Base-by-base conservation (phyloP, 2,329 filamentous ascomycete genomes). In the Thelonectria olida region DNA sequence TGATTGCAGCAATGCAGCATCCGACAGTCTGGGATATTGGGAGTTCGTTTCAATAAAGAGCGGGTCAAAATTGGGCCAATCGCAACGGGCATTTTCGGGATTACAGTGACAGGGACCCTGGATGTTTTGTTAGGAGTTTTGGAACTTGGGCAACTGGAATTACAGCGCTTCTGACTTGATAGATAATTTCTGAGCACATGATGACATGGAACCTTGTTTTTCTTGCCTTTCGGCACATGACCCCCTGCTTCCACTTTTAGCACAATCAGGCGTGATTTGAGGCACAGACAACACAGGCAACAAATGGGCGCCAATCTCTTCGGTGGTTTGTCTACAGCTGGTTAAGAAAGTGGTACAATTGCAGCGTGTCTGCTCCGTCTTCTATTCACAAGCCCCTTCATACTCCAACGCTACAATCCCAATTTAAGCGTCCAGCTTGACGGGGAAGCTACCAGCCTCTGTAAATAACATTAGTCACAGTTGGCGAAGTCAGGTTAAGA, bases 391-490 rank as follows among this genome's bases (percentile, higher is more conserved):
- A 47, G 57, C 64, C 61, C 65, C 63, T 65, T 65, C 60, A 48
- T 69, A 59, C 66, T 67, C 63, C 66, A 63, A 62, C 53, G 64
- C 56, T 68, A 63, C 65, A 55, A n/a, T 49, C 54, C 58, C 62
- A 67, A 56, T 67, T 77, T 85, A 88, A 76, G 80, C 81, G 74
- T 91, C 88, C 72, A 91, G 80, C 73, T 86, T 86, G 71, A 80
- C 85, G 47, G 89, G 89, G 82, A 91, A 91, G 75, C 84, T 90
- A 74, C 88, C 89, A 71, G 84, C 83, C 78, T 89, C 89, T 90
- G 75, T 65, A 19, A 15, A n/a, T 50, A 62, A 23, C 56, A 49
- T 76, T 69, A 75, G 75, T 74, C 67, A 72, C 66, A 58, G 65
- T 62, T 62, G 17, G 20, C 9, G 25, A 39, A 38, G 38, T 39